Evolutionary conservation across 345 rosid genomes (phyloP), one percentile per base, ranked within the genome.

Genomic region (Cochlearia excelsa): DNA sequence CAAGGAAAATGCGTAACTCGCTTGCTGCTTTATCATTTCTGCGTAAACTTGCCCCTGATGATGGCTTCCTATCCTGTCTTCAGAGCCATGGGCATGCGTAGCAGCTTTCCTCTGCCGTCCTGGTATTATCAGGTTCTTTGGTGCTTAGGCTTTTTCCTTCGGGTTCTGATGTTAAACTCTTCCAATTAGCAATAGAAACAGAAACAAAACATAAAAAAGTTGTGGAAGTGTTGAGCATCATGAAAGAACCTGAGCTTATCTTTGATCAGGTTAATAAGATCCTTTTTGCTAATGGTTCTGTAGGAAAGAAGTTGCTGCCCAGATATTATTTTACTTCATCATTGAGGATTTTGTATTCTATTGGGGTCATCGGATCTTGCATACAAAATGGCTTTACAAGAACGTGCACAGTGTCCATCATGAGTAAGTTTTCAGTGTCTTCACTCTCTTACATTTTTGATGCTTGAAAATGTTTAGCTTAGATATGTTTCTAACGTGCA

Each of bases 341-440:
- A 79, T 93, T 70, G 99, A 93, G 80, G 99, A 93, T 78, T 93
- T 93, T 63, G 80, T 93, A 3, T 90, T 93, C 82, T 93, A 93
- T 52, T 93, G 99, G 99, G 99, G 99, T 48, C 99, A 93, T 65
- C 79, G 99, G 43, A 59, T 93, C 54, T 75, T 93, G 54, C 99
- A 93, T 38, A 79, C 90, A 9, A 93, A 90, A 80, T 89, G 99
- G 99, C 63, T 93, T 71, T 93, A 93, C 79, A 84, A 93, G 82
- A 87, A 90, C 57, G 99, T 90, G 16, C 99, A 93, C 77, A 84
- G 95, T 81, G 95, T 90, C 49, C 99, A 93, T 76, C 99, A 93
- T 59, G 99, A 93, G 99, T 93, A 77, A 87, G 99, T 77, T 63
- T 40, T 42, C 46, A 16, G 3, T 49, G 11, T 30, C 23, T 44